These are phyloP conservation scores for Dysphania ambrosioides DNA, from an alignment of 148 eudicot species.

Conservation along the genomic window DNA sequence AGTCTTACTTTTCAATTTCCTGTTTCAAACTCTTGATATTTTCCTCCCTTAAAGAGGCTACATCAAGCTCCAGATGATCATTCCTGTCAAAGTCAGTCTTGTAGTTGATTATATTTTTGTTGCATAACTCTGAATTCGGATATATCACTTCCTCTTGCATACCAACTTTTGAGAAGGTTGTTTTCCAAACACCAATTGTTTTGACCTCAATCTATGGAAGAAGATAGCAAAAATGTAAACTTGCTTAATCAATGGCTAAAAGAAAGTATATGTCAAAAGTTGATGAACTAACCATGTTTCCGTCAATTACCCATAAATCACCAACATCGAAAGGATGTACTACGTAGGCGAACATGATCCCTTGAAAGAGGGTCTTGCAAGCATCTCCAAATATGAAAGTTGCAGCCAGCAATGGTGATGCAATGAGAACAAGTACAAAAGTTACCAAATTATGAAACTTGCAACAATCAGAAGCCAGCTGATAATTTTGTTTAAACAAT, in stretches of 20 bases:
- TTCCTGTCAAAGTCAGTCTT: conserved; percentile 3
- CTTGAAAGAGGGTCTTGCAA: conserved; percentile 18
- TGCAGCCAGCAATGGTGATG: conserved; percentile 18
- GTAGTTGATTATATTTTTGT: conserved; percentile 11
- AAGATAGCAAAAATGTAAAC: not conserved
- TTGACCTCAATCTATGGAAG: conserved; percentile 13
- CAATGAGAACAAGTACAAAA: conserved; percentile 21
- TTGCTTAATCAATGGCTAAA: not conserved
- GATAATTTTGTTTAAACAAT: conserved; percentile 8
- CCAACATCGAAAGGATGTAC: conserved; percentile 24
- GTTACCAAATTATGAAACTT: conserved; percentile 13
- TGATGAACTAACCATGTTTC: conserved; percentile 3
- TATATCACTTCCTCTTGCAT: conserved; percentile 13
- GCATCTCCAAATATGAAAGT: conserved; percentile 20
- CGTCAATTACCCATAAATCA: conserved; percentile 19
- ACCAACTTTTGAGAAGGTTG: conserved; percentile 7
- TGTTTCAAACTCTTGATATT: not conserved
- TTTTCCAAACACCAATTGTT: conserved; percentile 3
- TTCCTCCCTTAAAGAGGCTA: not conserved
- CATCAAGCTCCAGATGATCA: conserved; percentile 1
- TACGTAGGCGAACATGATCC: conserved; percentile 24
- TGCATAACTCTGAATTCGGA: conserved; percentile 16
- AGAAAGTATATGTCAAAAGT: not conserved
- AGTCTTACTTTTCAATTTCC: not conserved
- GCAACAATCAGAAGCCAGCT: conserved; percentile 11